These are phyloP conservation scores for Mycena capillaripes DNA, from an alignment of 768 basidiomycete species.

Conservation along the genomic window DNA sequence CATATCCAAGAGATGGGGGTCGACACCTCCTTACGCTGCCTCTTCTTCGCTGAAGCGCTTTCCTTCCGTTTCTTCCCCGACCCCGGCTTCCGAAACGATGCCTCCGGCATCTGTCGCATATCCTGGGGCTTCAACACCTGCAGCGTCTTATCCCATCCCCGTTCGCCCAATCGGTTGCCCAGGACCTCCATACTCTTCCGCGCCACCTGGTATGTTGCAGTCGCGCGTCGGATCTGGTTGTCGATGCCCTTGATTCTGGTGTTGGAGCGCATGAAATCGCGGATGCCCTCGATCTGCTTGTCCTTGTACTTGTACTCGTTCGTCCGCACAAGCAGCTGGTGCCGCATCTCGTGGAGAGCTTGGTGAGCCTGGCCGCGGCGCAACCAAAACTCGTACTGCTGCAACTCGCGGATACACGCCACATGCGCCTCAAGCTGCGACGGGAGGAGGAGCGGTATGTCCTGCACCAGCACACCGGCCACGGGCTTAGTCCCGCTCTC, in stretches of 20 bases:
- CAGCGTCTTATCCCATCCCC: background rate
- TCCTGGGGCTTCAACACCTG: background rate
- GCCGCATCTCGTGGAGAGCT: constrained; percentile 1
- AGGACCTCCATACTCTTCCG: background rate
- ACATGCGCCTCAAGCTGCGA: background rate
- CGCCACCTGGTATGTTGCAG: background rate
- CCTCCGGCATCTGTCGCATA: background rate
- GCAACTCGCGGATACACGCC: background rate
- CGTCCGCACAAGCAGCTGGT: constrained; percentile 3
- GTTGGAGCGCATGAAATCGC: background rate
- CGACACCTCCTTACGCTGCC: background rate
- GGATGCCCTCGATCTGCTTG: background rate
- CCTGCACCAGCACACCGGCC: constrained; percentile 1
- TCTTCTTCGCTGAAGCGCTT: background rate
- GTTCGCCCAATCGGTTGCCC: background rate
- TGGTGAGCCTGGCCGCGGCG: constrained; percentile 7
- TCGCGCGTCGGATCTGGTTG: background rate
- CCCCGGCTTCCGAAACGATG: background rate
- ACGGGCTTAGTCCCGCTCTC: background rate
- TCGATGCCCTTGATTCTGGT: background rate
- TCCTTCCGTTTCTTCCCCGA: background rate
- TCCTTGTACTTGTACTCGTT: constrained; percentile 17
- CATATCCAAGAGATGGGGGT: constrained; percentile 5
- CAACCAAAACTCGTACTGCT: background rate
- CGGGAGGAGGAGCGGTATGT: background rate